Base-by-base conservation (phyloP, 225 moss, liverwort and hornwort genomes). In the Polytrichum formosum region DNA sequence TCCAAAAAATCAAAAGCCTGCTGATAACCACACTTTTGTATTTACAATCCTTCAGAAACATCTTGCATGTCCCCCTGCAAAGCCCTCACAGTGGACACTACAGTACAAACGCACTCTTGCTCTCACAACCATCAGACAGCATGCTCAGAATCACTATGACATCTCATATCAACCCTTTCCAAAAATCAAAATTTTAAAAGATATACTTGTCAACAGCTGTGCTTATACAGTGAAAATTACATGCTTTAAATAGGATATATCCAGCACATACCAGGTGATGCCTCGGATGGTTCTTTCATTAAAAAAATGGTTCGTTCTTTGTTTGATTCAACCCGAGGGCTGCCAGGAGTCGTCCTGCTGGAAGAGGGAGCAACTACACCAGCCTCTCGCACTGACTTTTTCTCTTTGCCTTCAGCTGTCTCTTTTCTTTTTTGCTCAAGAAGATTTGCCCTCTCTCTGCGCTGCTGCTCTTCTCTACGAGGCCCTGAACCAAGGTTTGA, bases 381-480 rank as follows among this genome's bases (percentile, higher is more conserved):
- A 70, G 80, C 28, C 67, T 90, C 90, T 35, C 86, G 81, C 18
- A 80, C 76, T 68, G 69, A 67, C 64, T 87, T 94, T 77, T 87
- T 94, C 66, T 94, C 94, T 68, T 90, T 94, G 27, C 74, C 89
- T 72, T 92, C 94, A 22, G 46, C 70, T 30, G 70, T 26, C 65
- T 90, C 94, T 75, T 92, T 94, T 73, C 87, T 87, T 73, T 81
- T 94, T 76, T 89, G 88, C 63, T 94, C 92, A 29, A 83, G 89
- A 46, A 80, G 69, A 60, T 65, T 37, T 65, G 92, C 94, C 67
- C 92, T 81, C 28, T 92, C 91, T 69, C 80, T 92, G 17, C 92
- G 89, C 73, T 90, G 92, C 20, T 86, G 82, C 71, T 94, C 92
- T 60, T 91, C 91, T 67, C 94, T 84, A 37, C 84, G 85, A 46